Evolutionary conservation across 2,329 filamentous ascomycete species (phyloP), one percentile per base, ranked within the genome.

Genomic region (Hortaea sp.): DNA sequence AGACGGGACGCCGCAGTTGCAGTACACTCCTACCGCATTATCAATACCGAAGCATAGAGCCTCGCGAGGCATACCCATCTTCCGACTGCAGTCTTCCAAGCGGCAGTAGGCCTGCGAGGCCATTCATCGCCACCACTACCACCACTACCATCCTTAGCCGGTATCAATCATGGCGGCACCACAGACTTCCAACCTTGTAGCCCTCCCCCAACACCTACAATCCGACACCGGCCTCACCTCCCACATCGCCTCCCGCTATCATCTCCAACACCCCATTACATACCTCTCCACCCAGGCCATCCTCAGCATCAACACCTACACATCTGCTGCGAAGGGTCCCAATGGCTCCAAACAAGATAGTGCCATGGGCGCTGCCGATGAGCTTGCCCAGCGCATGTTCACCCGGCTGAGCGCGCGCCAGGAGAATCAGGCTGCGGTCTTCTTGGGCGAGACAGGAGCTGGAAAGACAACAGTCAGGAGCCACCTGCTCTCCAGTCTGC

Each of bases 391-490:
- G 53, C 78, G 88, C 52, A 88, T 90, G 45, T 95, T 84, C 72
- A 78, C 87, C 54, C 79, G 92, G 55, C 72, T 98, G 20, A 90
- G 90, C 41, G 81, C 87, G 52, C 81, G 92, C 44, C 88, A 85
- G 1, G 92, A 98, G 68, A 95, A 94, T 66, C 92, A 98, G 67
- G 86, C 89, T 1, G 73, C 95, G 44, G 76, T 95, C 2, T 97
- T 98, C 58, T 69, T 98, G 88, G 92, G 92, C 66, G 92, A 98
- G 76, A 94, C 88, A 47, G 92, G 92, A 40, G 83, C 92, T 30
- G 92, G 92, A 58, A 98, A 98, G 72, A 95, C 92, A 0, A 98
- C 92, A 0, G 75, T 97, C 59, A 84, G 92, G 51, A 86, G 88
- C 39, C 92, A 97, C 65, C 73, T 95, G 45, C 73, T 98, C 40